Percentiles rank a stretch among this genome's conserved stretches.
Conservation (phyloP, 179 eudicot species). For the Silene coronaria region DNA sequence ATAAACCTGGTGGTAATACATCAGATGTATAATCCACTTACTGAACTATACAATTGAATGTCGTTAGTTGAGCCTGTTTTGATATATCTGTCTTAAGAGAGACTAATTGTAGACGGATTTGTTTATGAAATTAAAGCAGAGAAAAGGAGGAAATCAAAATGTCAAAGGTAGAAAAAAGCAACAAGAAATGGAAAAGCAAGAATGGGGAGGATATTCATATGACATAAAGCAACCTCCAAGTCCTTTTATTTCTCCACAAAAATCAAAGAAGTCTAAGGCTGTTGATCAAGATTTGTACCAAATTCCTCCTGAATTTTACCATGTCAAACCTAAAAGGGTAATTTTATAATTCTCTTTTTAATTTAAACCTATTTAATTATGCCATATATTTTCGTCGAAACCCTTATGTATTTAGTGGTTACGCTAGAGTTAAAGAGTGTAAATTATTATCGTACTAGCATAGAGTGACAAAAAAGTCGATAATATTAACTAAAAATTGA, state of each 20-base stretch:
- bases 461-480: too few species aligned
- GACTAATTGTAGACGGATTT: neutral
- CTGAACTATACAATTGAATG: too few species aligned
- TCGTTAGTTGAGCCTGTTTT: too few species aligned
- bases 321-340: constrained; percentile 42
- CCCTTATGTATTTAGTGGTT: too few species aligned
- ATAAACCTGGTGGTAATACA: too few species aligned
- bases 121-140: constrained; percentile 31
- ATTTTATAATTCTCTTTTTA: neutral
- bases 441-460: too few species aligned
- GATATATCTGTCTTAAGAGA: too few species aligned
- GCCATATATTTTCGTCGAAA: too few species aligned
- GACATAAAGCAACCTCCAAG: constrained; percentile 33
- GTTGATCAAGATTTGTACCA: constrained; percentile 46
- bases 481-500: too few species aligned
- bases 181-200: constrained; percentile 17
- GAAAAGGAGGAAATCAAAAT: constrained; percentile 33
- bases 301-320: constrained; percentile 38
- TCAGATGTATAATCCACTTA: too few species aligned
- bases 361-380: too few species aligned
- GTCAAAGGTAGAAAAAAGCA: constrained; percentile 29
- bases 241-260: constrained; percentile 27
- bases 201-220: constrained; percentile 36
- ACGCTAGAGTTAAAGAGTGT: too few species aligned
- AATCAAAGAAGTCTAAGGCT: constrained; percentile 27